phyloP scores from a whole-genome alignment of 805 yeast genomes.

The Ogataea philodendri region DNA sequence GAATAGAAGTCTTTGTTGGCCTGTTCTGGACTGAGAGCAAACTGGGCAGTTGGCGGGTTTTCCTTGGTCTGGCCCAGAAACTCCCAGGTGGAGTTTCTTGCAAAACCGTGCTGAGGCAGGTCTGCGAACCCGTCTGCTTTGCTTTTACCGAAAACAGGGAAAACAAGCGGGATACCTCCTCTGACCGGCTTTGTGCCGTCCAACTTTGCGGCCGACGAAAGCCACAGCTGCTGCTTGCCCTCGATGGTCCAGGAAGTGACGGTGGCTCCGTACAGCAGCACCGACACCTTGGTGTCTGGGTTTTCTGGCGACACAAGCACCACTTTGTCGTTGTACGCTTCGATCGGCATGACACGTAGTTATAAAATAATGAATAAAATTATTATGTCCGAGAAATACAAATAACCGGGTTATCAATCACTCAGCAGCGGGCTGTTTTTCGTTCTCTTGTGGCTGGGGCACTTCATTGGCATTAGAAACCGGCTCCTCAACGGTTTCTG shows the following conservation, averaged over 20 bases:
- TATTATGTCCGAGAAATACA: neutral
- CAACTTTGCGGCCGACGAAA: conserved; percentile 69
- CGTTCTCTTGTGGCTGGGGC: neutral
- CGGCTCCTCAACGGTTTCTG: neutral
- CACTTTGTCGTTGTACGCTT: conserved; percentile 64
- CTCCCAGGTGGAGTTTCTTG: conserved; percentile 89
- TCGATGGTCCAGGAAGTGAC: conserved; percentile 75
- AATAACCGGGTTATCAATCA: too few relatives aligned
- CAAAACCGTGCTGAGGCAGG: conserved; percentile 96
- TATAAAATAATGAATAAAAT: conserved; percentile 5
- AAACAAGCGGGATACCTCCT: conserved; percentile 96
- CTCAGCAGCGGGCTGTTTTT: too few relatives aligned
- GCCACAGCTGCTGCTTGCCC: conserved; percentile 82
- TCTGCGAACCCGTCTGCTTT: conserved; percentile 56
- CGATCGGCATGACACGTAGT: conserved; percentile 49
- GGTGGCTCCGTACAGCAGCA: conserved; percentile 87
- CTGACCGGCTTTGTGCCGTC: conserved; percentile 95
- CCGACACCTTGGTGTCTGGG: conserved; percentile 54
- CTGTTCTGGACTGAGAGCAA: conserved; percentile 85
- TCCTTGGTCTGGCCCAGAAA: conserved; percentile 80
- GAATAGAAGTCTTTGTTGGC: conserved; percentile 59
- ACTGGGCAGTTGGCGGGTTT: conserved; percentile 77
- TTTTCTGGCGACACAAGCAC: conserved; percentile 54
- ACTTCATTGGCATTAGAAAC: too few relatives aligned
- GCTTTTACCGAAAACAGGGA: conserved; percentile 86